Evolutionary conservation across 2,329 filamentous ascomycete genomes (phyloP), one percentile per base, ranked within the genome.

Genomic region (Aureobasidium subglaciale): DNA sequence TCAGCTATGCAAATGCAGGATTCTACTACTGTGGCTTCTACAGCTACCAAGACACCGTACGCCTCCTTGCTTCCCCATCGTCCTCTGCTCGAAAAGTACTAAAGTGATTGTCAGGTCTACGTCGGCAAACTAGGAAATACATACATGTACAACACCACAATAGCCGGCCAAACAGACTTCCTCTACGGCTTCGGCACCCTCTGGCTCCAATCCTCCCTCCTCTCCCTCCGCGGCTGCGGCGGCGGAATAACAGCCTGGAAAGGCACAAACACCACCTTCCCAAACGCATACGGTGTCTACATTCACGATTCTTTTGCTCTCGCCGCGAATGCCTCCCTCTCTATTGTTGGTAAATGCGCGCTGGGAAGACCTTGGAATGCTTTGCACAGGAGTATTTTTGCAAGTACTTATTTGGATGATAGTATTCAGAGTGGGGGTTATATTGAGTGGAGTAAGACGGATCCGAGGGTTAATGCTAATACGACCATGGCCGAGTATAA

Each of bases 241-340:
- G 84, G 84, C 15, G 84, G 84, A 10, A 81, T 87, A 54, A 85
- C 82, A 0, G 84, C 84, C 0, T 87, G 84, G 84, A 87, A 87
- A 63, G 82, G 80, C 25, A 77, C 79, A 0, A 85, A 86, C 67
- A 86, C 83, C 0, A 85, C 82, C 0, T 85, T 82, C 50, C 65
- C 68, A 5, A 87, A 87, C 69, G 84, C 83, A 62, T 86, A 85
- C 65, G 84, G 84, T 8, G 78, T 82, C 1, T 87, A 87, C 65
- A 78, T 87, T 57, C 75, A 80, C 45, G 72, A 79, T 25, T 80
- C 78, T 0, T 68, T 70, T 2, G 73, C 85, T 4, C 67, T 73
- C 0, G 79, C 80, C 2, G 78, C 80, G 22, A 87, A 87, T 63
- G 35, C 63, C 2, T 73, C 72, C 10, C 63, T 75, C 1, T 4